phyloP scores from a whole-genome alignment of 1,284 basidiomycete species.

The Cutaneotrichosporon cutaneum region DNA sequence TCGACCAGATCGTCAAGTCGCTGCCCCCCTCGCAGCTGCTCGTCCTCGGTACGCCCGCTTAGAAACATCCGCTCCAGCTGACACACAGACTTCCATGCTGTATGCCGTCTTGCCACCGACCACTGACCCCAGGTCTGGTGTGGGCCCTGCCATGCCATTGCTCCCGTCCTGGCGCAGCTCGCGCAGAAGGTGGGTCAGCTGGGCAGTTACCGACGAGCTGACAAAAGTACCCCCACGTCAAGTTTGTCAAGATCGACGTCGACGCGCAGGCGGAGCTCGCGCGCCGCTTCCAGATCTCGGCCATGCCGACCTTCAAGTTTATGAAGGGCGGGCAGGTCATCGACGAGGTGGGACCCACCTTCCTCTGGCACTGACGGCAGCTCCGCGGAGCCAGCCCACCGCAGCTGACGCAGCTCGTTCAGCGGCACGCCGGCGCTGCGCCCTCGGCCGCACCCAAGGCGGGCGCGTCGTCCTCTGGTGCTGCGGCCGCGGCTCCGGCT shows the following conservation, averaged over 20 bases:
- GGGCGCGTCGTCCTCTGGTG: conserved; percentile 4
- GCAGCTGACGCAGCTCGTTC: conserved; percentile 33
- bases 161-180: conserved; percentile 46
- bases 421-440: conserved; percentile 19
- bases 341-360: conserved; percentile 38
- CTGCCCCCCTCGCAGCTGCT: conserved; percentile 15
- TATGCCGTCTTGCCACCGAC: conserved; percentile 2
- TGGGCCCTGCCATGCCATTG: conserved; percentile 51
- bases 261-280: conserved; percentile 52
- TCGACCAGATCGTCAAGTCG: conserved; percentile 16
- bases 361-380: conserved; percentile 21
- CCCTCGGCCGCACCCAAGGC: conserved; percentile 11
- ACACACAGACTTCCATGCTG: conserved; percentile 45
- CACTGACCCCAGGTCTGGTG: conserved; percentile 31
- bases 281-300: conserved; percentile 48
- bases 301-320: conserved; percentile 57
- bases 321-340: conserved; percentile 53
- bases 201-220: not conserved
- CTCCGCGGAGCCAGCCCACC: conserved; percentile 48
- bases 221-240: conserved; percentile 35
- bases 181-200: conserved; percentile 31
- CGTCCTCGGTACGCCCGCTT: conserved; percentile 12
- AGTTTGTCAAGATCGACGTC: conserved; percentile 55
- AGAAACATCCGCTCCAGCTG: not conserved
- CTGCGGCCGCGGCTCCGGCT: conserved; percentile 15